Evolutionary conservation across 2,329 filamentous ascomycete genomes (phyloP), one percentile per base, ranked within the genome.

Genomic region (Hypoxylon sp.): DNA sequence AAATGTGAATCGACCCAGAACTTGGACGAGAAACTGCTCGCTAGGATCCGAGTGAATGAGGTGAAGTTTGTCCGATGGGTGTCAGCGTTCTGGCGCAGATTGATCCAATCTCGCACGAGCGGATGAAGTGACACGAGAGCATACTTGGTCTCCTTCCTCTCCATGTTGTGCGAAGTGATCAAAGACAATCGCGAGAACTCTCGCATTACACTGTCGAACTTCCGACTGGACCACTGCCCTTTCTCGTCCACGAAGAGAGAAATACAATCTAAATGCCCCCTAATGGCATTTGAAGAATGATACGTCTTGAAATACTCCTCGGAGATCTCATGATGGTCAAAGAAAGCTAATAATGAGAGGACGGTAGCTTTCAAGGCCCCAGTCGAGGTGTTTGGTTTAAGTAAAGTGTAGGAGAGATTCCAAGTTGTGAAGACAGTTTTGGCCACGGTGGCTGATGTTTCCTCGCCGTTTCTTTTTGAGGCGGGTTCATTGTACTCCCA

Each of bases 361-460:
- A 57, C n/a, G 3, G 33, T 43, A 10, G 24, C 48, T n/a, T 48
- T 57, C 27, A 48, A 38, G 23, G 18, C 18, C 7, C 54, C 54
- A 7, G 8, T 20, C 4, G 35, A 23, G 2, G 48, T 51, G 27
- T 33, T 29, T 24, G 54, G 48, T 20, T 38, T 52, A 41, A 57
- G 37, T 26, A 43, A 38, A 2, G 26, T 43, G 9, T 52, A 52
- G 18, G 54, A 57, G n/a, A 57, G 42, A 42, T 52, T 52, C 54
- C 54, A 57, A 9, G 54, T 57, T 17, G 54, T 57, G 17, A 52
- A 57, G 5, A 52, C 54, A 8, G 54, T 52, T 52, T 57, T 57
- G 3, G 54, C 48, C 9, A 46, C n/a, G 23, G 9, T 18, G 8
- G 27, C 23, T 24, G 17, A 26, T 4, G 26, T 35, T 11, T 40